phyloP scores from a whole-genome alignment of 306 rosid species.

The Pterocarpus macrocarpus region DNA sequence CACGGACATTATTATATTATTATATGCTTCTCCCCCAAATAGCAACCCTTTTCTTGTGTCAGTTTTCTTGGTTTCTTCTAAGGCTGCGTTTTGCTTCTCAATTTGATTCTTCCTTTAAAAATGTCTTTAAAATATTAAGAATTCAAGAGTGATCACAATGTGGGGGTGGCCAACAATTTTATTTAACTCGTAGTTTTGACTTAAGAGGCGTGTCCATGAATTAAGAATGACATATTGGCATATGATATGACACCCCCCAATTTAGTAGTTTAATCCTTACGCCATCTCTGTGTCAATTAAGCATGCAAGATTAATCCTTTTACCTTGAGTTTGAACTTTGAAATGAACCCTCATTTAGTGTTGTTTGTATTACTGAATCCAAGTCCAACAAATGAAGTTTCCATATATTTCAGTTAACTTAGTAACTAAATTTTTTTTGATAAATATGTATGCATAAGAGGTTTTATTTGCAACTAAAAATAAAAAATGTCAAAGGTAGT shows the following conservation, averaged over 20 bases:
- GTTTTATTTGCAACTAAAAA: background rate
- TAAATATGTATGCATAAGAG: background rate
- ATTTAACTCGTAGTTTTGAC: slow-evolving; percentile 44
- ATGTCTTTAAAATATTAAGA: slow-evolving; percentile 16
- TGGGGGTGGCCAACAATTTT: slow-evolving; percentile 52
- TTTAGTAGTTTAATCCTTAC: slow-evolving; percentile 40
- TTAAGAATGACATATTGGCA: slow-evolving; percentile 5
- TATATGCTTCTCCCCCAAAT: slow-evolving; percentile 42
- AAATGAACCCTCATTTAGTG: background rate
- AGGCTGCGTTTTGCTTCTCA: slow-evolving; percentile 45
- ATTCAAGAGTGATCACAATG: slow-evolving; percentile 52
- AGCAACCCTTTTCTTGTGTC: slow-evolving; percentile 47
- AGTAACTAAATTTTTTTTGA: background rate
- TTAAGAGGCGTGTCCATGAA: slow-evolving; percentile 41
- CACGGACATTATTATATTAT: slow-evolving; percentile 34
- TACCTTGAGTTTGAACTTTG: slow-evolving; percentile 13
- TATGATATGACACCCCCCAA: slow-evolving; percentile 38
- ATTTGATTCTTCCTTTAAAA: slow-evolving; percentile 49
- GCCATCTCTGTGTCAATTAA: slow-evolving; percentile 14
- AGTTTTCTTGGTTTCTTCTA: slow-evolving; percentile 55
- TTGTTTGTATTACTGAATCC: background rate
- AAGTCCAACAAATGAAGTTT: background rate
- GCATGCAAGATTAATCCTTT: slow-evolving; percentile 24
- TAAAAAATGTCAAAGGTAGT: slow-evolving; percentile 38
- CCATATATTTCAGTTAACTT: background rate